Evolutionary conservation across 305 asterid species (phyloP).

Genomic region (Stenogyne calaminthoides): DNA sequence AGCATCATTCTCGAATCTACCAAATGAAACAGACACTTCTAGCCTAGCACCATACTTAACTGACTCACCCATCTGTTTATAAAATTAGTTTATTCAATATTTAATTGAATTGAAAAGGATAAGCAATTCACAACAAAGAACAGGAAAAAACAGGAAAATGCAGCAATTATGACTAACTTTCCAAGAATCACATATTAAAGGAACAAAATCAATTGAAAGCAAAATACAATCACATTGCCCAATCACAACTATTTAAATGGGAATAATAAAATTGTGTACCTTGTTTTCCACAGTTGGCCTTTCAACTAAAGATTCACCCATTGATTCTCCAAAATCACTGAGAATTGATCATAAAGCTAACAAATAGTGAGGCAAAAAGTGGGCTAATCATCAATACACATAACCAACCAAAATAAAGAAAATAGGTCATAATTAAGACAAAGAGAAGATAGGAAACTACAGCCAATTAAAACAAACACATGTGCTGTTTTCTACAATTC

Average conservation of each 20-base stretch:
- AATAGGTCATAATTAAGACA: slow-evolving; percentile 39
- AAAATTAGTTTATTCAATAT: slow-evolving; percentile 25
- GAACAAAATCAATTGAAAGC: slow-evolving; percentile 23
- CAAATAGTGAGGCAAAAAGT: slow-evolving; percentile 32
- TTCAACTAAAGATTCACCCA: slow-evolving; percentile 61
- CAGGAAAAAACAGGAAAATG: neutral
- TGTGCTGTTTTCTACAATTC: slow-evolving; percentile 50
- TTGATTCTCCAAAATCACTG: slow-evolving; percentile 27
- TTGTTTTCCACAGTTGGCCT: slow-evolving; percentile 39
- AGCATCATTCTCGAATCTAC: slow-evolving; percentile 79
- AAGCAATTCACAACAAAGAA: slow-evolving; percentile 26
- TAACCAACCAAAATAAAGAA: slow-evolving; percentile 38
- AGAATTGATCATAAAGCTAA: slow-evolving; percentile 31
- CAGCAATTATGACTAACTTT: slow-evolving; percentile 25
- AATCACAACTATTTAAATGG: slow-evolving; percentile 20
- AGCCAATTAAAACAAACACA: slow-evolving; percentile 43
- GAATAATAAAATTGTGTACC: slow-evolving; percentile 35
- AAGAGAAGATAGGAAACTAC: slow-evolving; percentile 37
- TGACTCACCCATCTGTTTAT: slow-evolving; percentile 76
- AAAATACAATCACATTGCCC: slow-evolving; percentile 22
- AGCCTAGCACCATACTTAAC: slow-evolving; percentile 48
- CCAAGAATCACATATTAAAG: slow-evolving; percentile 29
- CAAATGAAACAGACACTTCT: slow-evolving; percentile 89
- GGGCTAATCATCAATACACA: slow-evolving; percentile 40
- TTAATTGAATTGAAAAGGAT: slow-evolving; percentile 15